Percentiles rank a stretch among this genome's conserved stretches.
Conservation (phyloP, 306 rosid genomes). For the Vigna hirtella region DNA sequence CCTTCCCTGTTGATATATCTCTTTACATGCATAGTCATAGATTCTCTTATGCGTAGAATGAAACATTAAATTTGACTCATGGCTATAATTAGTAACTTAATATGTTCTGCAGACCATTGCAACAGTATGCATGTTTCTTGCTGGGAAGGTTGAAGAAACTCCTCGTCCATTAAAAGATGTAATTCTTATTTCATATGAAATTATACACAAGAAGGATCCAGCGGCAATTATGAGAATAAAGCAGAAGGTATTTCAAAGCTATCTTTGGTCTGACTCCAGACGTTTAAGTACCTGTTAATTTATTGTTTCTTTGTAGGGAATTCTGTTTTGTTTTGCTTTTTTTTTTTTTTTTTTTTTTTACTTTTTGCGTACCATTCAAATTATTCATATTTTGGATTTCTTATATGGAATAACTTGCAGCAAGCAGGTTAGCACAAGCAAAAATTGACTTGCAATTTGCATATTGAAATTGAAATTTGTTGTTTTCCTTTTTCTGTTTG, state of each 20-base stretch:
- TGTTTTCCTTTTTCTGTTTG: background rate
- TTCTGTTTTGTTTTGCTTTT: background rate
- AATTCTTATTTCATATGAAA: conserved; percentile 91
- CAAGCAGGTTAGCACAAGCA: conserved; percentile 12
- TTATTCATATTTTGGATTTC: conserved; percentile 22
- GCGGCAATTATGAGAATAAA: conserved; percentile 89
- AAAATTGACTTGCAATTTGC: background rate
- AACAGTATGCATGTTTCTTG: conserved; percentile 98
- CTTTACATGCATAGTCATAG: background rate
- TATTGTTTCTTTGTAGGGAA: conserved; percentile 7
- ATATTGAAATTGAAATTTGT: conserved; percentile 20
- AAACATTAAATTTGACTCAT: conserved; percentile 10
- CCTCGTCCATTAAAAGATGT: conserved; percentile 98
- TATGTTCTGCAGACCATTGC: conserved; percentile 85
- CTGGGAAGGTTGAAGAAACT: conserved; percentile 99
- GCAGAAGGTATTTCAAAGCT: conserved; percentile 72
- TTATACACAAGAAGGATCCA: conserved; percentile 90
- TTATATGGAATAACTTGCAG: conserved; percentile 22
- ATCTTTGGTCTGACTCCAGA: conserved; percentile 30
- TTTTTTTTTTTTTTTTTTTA: background rate
- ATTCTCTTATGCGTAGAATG: conserved; percentile 14
- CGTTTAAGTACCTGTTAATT: conserved; percentile 29
- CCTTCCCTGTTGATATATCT: background rate
- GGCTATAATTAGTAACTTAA: conserved; percentile 40
- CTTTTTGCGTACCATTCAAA: background rate